Conservation (phyloP, 2,329 filamentous ascomycete genomes). For the Aureobasidium subglaciale region DNA sequence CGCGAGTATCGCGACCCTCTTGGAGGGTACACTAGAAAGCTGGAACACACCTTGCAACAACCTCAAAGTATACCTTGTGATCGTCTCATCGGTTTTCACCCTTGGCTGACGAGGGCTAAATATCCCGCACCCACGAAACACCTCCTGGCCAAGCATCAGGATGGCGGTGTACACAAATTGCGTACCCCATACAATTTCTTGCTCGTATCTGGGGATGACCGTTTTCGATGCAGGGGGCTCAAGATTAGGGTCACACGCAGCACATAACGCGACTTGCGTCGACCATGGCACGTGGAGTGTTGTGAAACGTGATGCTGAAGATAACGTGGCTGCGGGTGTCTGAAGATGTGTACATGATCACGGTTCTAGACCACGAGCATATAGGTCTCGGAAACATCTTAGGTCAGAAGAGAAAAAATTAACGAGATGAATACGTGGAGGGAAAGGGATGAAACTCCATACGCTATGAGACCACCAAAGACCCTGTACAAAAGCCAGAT, state of each 20-base stretch:
- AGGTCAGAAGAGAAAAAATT: not conserved
- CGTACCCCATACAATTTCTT: not conserved
- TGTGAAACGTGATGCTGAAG: not conserved
- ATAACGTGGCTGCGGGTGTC: not conserved
- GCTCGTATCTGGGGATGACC: not conserved
- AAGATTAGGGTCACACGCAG: conserved; percentile 7
- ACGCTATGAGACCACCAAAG: conserved; percentile 2
- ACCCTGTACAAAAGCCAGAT: not conserved
- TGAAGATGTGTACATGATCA: not conserved
- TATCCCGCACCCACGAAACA: not conserved
- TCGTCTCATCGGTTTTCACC: not conserved
- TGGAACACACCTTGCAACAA: too few species aligned
- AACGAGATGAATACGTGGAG: not conserved
- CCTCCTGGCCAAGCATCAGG: not conserved
- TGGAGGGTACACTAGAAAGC: too few species aligned
- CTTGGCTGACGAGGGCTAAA: conserved; percentile 4
- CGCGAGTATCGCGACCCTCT: too few species aligned
- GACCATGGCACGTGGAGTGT: not conserved
- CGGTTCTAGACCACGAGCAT: not conserved
- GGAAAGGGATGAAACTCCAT: not conserved
- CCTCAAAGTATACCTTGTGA: not conserved
- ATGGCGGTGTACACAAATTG: conserved; percentile 1
- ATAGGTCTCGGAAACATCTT: not conserved
- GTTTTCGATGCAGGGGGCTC: not conserved
- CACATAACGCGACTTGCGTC: not conserved